phyloP scores from a whole-genome alignment of 2,329 filamentous ascomycete species.

The Rutstroemia sp. region DNA sequence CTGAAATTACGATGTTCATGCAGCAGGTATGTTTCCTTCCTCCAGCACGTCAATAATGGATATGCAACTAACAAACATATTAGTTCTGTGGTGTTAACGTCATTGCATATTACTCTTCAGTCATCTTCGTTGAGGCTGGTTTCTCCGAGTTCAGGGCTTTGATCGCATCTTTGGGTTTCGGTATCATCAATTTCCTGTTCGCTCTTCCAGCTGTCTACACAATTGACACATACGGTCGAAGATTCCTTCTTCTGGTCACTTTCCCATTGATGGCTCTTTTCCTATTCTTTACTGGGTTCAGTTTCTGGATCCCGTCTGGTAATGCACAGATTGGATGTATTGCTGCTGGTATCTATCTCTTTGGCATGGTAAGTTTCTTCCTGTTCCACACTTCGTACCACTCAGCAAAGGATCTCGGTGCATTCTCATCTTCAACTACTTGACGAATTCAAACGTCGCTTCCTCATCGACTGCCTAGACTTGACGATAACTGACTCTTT shows the following conservation, averaged over 20 bases:
- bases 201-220: constrained; percentile 47
- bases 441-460: too few relatives aligned
- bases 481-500: constrained; percentile 36
- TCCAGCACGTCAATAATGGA: not conserved
- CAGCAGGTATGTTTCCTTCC: constrained; percentile 31
- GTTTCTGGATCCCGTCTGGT: constrained; percentile 39
- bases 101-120: constrained; percentile 68
- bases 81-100: constrained; percentile 40
- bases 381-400: too few relatives aligned
- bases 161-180: constrained; percentile 8
- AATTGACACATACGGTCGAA: constrained; percentile 58
- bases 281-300: constrained; percentile 52
- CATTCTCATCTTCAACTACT: too few relatives aligned
- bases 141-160: constrained; percentile 38
- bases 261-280: constrained; percentile 63
- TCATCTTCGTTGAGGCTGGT: constrained; percentile 53
- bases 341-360: constrained; percentile 62
- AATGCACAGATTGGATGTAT: constrained; percentile 44
- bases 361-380: constrained; percentile 18
- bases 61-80: not conserved
- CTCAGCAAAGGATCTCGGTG: too few relatives aligned
- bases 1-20: constrained; percentile 56
- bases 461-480: constrained; percentile 34
- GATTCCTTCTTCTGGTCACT: constrained; percentile 54
- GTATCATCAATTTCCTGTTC: constrained; percentile 42